phyloP scores from a whole-genome alignment of 495 filamentous ascomycete genomes.

The Tuber magnatum region DNA sequence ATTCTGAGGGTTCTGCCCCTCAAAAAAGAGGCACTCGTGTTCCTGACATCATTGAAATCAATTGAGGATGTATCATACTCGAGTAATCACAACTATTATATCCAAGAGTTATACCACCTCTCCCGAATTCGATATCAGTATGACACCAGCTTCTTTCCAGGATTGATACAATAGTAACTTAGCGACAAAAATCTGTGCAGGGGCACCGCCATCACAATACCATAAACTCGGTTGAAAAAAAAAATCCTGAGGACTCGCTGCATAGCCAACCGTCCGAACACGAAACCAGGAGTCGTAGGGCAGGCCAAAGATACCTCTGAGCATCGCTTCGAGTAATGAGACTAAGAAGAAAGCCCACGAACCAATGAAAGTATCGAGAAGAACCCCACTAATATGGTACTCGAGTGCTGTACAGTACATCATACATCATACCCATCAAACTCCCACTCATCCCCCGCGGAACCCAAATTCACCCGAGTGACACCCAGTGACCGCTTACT shows the following conservation, averaged over 20 bases:
- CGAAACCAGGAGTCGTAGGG: neutral
- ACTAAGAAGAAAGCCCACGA: neutral
- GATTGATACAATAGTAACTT: too few relatives aligned
- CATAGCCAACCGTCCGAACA: neutral
- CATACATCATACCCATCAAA: neutral
- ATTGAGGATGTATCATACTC: too few relatives aligned
- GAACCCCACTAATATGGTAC: neutral
- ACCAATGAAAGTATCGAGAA: neutral
- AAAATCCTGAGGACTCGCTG: neutral
- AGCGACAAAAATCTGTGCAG: too few relatives aligned
- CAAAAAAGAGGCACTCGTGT: too few relatives aligned
- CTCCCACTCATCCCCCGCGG: neutral
- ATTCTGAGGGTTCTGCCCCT: too few relatives aligned
- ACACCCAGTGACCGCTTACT: constrained; percentile 15
- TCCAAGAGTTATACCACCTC: too few relatives aligned
- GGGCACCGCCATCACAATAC: too few relatives aligned
- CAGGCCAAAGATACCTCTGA: neutral
- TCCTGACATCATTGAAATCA: too few relatives aligned
- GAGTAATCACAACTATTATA: too few relatives aligned
- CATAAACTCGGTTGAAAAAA: neutral
- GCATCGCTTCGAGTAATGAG: neutral
- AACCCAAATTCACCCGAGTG: constrained; percentile 12
- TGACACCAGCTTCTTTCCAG: too few relatives aligned
- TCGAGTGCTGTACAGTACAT: too few relatives aligned
- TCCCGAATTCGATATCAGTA: too few relatives aligned